These are phyloP conservation scores for Hymenoscyphus occultus DNA, from an alignment of 2,329 filamentous ascomycete species.

Conservation along the genomic window DNA sequence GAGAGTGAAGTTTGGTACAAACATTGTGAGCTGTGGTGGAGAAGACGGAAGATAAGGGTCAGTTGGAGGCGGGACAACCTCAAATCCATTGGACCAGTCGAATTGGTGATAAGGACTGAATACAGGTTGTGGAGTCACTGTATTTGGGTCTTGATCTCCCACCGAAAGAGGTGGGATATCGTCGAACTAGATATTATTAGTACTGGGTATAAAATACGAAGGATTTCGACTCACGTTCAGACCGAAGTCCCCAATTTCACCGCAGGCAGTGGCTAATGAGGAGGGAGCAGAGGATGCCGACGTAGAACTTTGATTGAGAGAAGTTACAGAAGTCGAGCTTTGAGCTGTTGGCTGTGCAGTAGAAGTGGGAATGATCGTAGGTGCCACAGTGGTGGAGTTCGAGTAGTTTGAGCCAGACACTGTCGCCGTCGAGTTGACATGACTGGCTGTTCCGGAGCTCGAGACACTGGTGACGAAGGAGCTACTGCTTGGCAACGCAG, in stretches of 20 bases:
- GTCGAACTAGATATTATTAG: slow-evolving; percentile 31
- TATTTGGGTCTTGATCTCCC: slow-evolving; percentile 20
- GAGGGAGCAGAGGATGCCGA: slow-evolving; percentile 16
- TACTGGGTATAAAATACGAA: neutral
- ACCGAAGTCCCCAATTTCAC: slow-evolving; percentile 31
- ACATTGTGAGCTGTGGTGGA: slow-evolving; percentile 33
- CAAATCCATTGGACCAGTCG: slow-evolving; percentile 39
- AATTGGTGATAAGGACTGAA: slow-evolving; percentile 38
- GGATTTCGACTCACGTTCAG: slow-evolving; percentile 27
- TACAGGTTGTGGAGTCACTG: slow-evolving; percentile 27
- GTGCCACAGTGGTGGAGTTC: neutral
- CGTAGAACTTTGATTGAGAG: slow-evolving; percentile 13
- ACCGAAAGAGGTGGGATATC: slow-evolving; percentile 32
- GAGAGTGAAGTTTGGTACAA: slow-evolving; percentile 32
- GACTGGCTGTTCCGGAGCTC: neutral
- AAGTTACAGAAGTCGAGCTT: neutral
- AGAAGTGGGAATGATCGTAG: neutral
- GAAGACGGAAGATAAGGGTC: slow-evolving; percentile 35
- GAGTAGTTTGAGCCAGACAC: neutral
- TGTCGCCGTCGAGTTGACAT: slow-evolving; percentile 1
- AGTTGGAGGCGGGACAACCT: slow-evolving; percentile 34
- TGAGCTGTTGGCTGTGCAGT: neutral
- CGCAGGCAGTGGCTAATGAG: slow-evolving; percentile 25
- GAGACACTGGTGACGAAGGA: neutral
- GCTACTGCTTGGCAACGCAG: neutral